Conservation (phyloP, 805 yeast species). For the Candida patagonica region DNA sequence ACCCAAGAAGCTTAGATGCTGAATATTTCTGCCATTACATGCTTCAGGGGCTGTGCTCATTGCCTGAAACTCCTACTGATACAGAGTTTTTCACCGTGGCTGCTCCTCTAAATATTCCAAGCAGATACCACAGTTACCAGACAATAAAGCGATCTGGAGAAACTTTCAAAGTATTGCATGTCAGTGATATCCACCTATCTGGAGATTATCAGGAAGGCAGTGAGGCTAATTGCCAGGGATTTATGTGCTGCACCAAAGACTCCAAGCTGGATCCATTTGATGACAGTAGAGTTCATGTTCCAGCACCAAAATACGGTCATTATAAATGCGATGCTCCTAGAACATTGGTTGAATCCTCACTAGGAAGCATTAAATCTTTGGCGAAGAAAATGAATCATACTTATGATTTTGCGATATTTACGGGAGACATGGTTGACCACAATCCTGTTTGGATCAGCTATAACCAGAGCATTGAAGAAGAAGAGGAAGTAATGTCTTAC, state of each 20-base stretch:
- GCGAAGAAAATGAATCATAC: conserved; percentile 20
- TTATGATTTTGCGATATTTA: conserved; percentile 57
- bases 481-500: conserved; percentile 40
- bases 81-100: not conserved
- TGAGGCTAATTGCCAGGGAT: conserved; percentile 35
- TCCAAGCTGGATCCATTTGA: conserved; percentile 30
- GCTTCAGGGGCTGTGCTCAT: conserved; percentile 39
- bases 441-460: conserved; percentile 38
- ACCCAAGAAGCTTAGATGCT: conserved; percentile 46
- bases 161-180: conserved; percentile 52
- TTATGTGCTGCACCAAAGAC: conserved; percentile 56
- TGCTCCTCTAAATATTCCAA: not conserved
- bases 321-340: conserved; percentile 63
- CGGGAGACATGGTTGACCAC: conserved; percentile 70
- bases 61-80: conserved; percentile 41
- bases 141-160: conserved; percentile 21
- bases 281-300: conserved; percentile 32
- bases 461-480: conserved; percentile 45
- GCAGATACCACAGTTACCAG: not conserved
- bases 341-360: conserved; percentile 47
- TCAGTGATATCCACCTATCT: conserved; percentile 59
- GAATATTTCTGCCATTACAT: conserved; percentile 52
- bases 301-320: conserved; percentile 54
- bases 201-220: conserved; percentile 38
- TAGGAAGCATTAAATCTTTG: conserved; percentile 35